These are phyloP conservation scores for Sugiyamaella smithiae DNA, from an alignment of 805 yeast genomes.

Conservation along the genomic window DNA sequence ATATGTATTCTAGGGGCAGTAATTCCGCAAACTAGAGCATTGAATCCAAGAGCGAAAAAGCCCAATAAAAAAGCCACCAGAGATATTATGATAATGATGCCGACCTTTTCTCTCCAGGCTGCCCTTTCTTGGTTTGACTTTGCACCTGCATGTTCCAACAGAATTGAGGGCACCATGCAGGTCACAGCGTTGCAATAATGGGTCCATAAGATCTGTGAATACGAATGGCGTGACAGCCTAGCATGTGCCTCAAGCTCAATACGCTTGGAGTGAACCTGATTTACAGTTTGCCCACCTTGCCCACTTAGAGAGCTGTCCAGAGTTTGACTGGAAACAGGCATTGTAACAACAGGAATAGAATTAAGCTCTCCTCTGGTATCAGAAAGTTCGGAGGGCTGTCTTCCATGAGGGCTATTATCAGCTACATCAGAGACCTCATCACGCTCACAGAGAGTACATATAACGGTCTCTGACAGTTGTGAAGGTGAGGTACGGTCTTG, in stretches of 20 bases:
- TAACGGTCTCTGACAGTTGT: background rate
- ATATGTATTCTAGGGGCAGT: slow-evolving; percentile 50
- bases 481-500: background rate
- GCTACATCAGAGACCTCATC: background rate
- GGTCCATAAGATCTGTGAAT: slow-evolving; percentile 51
- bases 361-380: background rate
- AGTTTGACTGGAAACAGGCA: background rate
- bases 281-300: background rate
- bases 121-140: slow-evolving; percentile 64
- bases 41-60: slow-evolving; percentile 64
- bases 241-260: slow-evolving; percentile 2
- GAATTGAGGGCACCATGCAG: slow-evolving; percentile 77
- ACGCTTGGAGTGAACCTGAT: background rate
- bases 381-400: background rate
- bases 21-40: slow-evolving; percentile 70
- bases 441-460: no score
- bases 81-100: slow-evolving; percentile 20
- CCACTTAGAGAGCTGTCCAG: background rate
- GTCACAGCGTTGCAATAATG: slow-evolving; percentile 70
- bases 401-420: background rate
- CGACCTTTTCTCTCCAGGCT: slow-evolving; percentile 84
- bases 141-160: slow-evolving; percentile 62
- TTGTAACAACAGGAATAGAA: background rate
- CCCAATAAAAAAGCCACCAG: slow-evolving; percentile 21
- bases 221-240: slow-evolving; percentile 4